These are phyloP conservation scores for Leccinum subtestaceum DNA, from an alignment of 768 basidiomycete species.

Conservation along the genomic window DNA sequence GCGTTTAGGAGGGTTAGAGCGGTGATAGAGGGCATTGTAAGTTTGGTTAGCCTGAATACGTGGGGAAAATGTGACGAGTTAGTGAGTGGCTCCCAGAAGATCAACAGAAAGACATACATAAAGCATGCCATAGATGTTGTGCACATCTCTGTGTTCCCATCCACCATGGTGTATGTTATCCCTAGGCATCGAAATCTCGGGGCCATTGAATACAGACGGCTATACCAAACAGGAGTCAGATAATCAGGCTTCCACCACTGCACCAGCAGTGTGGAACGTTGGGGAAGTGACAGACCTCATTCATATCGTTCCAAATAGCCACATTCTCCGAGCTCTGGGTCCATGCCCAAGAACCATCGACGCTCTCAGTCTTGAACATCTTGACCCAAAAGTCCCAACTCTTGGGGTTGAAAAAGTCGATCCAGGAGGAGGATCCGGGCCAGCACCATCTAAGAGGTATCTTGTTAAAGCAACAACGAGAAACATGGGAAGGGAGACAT, in stretches of 20 bases:
- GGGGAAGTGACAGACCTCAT: conserved; percentile 62
- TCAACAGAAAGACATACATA: conserved; percentile 47
- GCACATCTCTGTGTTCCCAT: conserved; percentile 97
- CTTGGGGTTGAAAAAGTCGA: conserved; percentile 92
- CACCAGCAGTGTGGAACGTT: not conserved
- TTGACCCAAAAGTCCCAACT: conserved; percentile 90
- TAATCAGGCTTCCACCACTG: not conserved
- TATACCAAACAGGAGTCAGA: conserved; percentile 27
- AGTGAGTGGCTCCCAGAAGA: not conserved
- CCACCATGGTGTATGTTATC: conserved; percentile 84
- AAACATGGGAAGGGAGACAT: not conserved
- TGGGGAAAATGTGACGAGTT: not conserved
- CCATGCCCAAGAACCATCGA: conserved; percentile 68
- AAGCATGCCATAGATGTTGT: conserved; percentile 98
- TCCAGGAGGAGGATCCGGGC: conserved; percentile 95
- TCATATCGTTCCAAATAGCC: conserved; percentile 99
- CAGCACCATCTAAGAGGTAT: conserved; percentile 74
- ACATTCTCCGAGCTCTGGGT: conserved; percentile 76
- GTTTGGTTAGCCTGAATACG: conserved; percentile 76
- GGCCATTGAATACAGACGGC: conserved; percentile 99
- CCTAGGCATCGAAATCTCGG: conserved; percentile 84
- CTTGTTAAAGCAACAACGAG: not conserved
- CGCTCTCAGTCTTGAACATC: conserved; percentile 66
- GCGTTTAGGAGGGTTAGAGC: conserved; percentile 72
- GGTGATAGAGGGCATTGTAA: conserved; percentile 69